Percentiles rank a stretch among this genome's conserved stretches.
Conservation (phyloP, 2,329 filamentous ascomycete species). For the Amphichorda felina region DNA sequence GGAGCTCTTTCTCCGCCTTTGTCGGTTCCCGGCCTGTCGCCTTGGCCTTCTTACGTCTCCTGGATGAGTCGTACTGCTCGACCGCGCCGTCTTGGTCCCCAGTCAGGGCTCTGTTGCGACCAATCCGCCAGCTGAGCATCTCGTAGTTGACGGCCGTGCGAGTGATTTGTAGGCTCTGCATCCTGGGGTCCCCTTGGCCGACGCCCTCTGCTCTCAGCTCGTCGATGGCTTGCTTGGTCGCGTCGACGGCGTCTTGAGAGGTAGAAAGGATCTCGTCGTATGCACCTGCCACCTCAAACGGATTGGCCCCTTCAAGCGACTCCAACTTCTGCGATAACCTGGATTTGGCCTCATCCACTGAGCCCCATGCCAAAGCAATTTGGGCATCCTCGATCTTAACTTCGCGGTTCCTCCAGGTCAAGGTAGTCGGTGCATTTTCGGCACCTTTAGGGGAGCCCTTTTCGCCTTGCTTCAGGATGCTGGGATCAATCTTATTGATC, state of each 20-base stretch:
- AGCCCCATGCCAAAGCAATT: constrained; percentile 72
- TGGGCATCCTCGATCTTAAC: constrained; percentile 88
- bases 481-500: constrained; percentile 59
- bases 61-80: constrained; percentile 34
- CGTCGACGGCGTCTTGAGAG: constrained; percentile 88
- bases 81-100: constrained; percentile 69
- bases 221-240: constrained; percentile 85
- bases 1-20: constrained; percentile 45
- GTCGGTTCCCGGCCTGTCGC: constrained; percentile 20
- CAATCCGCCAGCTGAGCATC: constrained; percentile 88
- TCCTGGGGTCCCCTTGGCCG: constrained; percentile 68
- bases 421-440: constrained; percentile 54
- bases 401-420: constrained; percentile 76
- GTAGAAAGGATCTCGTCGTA: constrained; percentile 87
- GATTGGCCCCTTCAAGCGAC: constrained; percentile 28
- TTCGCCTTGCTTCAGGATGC: constrained; percentile 42
- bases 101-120: constrained; percentile 79
- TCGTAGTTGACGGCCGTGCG: constrained; percentile 90
- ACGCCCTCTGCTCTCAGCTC: constrained; percentile 77
- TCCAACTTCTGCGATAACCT: constrained; percentile 35
- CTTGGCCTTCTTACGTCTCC: constrained; percentile 37
- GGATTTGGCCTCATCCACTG: constrained; percentile 45
- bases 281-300: constrained; percentile 64
- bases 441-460: constrained; percentile 26
- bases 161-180: constrained; percentile 89